A percentile compares a stretch with the other conserved stretches of the same genome.
Conservation (phyloP, 345 rosid species). For the Zanthoxylum bungeanum region DNA sequence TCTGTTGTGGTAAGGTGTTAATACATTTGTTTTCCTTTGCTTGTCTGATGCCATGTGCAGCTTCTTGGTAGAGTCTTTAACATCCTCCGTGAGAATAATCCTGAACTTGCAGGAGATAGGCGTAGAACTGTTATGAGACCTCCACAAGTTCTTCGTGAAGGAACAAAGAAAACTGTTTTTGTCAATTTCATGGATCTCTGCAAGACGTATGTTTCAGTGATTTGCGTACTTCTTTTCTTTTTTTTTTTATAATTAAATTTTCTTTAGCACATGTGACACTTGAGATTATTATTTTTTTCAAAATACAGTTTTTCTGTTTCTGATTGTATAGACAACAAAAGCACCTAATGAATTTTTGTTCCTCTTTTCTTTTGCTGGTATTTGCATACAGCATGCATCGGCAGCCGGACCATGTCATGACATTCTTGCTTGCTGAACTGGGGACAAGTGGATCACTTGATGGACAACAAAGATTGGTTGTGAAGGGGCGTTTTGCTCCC, state of each 20-base stretch:
- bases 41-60: slow-evolving; percentile 18
- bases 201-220: slow-evolving; percentile 22
- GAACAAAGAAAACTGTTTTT: slow-evolving; percentile 45
- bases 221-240: background rate
- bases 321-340: background rate
- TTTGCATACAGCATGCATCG: slow-evolving; percentile 71
- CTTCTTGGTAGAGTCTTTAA: slow-evolving; percentile 40
- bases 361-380: background rate
- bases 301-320: background rate
- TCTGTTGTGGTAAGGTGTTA: background rate
- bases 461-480: slow-evolving; percentile 88
- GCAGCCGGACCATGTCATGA: slow-evolving; percentile 92
- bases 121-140: slow-evolving; percentile 45
- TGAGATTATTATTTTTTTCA: background rate
- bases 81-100: slow-evolving; percentile 43
- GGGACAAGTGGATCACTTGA: slow-evolving; percentile 97
- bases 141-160: slow-evolving; percentile 43
- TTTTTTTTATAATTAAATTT: background rate
- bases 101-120: slow-evolving; percentile 48
- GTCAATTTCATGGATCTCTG: slow-evolving; percentile 50
- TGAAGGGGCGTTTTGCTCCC: slow-evolving; percentile 91
- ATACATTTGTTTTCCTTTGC: background rate
- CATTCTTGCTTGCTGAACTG: slow-evolving; percentile 86
- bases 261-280: background rate
- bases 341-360: background rate